Evolutionary conservation across 2,329 filamentous ascomycete species (phyloP), one percentile per base, ranked within the genome.

Genomic region (Pseudogymnoascus sp.): DNA sequence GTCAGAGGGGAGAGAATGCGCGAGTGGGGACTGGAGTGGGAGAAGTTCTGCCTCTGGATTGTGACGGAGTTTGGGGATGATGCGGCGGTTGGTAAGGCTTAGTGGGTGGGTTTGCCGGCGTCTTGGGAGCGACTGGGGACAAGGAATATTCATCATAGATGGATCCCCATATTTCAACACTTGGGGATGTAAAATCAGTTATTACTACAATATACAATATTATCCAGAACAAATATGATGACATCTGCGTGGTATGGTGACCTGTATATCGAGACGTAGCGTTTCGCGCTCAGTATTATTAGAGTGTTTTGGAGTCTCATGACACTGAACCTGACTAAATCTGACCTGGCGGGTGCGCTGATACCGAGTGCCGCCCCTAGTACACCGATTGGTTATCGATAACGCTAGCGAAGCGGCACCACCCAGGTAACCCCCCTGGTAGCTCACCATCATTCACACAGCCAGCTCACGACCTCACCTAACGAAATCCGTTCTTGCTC

Each of bases 1-100:
- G 67, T 88, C 60, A 88, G 94, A 71, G 89, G 89, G 0, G 71
- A 85, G 71, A 80, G 87, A 64, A 74, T 97, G 73, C 84, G 85
- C 71, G 81, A 92, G 72, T 97, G 92, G 90, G 82, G 83, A 58
- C 75, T 84, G 36, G 84, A 89, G 66, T 97, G 92, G 85, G 93
- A 97, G 77, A 81, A 84, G 69, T 97, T 94, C 71, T 97, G 92
- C 70, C 80, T 91, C 60, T 97, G 91, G 91, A 80, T 97, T 47
- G 88, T 96, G 8, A 79, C 85, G 37, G 89, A 96, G 75, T 96
- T 82, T 76, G 82, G 70, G 38, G 77, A 80, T 65, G 78, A 68
- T 53, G 28, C 28, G 28, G 28, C 28, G 28, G 47, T n/a, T 35
- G 28, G 47, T 35, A 53, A 53, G 15, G 47, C 28, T 53, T 53